Conservation (phyloP, 148 eudicot genomes). For the Rhododendron mucronatum region DNA sequence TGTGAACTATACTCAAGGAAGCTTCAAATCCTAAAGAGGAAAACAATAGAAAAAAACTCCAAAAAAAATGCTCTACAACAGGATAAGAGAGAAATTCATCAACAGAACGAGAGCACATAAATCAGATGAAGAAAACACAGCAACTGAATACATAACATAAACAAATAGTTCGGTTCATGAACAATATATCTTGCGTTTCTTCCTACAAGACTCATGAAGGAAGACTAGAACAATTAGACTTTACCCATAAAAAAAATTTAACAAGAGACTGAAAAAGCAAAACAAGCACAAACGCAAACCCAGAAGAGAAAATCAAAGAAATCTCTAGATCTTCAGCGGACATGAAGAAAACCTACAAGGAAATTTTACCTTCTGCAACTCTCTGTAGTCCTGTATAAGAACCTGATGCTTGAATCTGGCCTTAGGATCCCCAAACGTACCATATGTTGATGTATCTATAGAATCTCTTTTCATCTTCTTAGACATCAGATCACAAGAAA, state of each 20-base stretch:
- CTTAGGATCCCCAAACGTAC: conserved; percentile 20
- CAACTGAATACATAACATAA: neutral
- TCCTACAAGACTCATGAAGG: neutral
- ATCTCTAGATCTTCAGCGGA: conserved; percentile 11
- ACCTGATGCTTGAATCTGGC: conserved; percentile 34
- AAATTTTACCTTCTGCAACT: conserved; percentile 28
- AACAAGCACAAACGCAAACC: neutral
- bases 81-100: neutral
- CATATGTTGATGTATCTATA: conserved; percentile 23
- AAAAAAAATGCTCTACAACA: neutral
- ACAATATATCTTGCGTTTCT: neutral
- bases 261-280: neutral
- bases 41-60: neutral
- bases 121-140: neutral
- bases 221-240: neutral
- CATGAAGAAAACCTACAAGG: conserved; percentile 10
- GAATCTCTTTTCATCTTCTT: conserved; percentile 40
- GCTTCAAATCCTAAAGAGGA: neutral
- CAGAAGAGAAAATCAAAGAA: neutral
- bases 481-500: conserved; percentile 30
- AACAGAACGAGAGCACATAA: neutral
- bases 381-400: conserved; percentile 40
- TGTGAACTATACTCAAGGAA: neutral
- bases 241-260: neutral
- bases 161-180: neutral